Percentiles rank a stretch among this genome's conserved stretches.
Evolutionary conservation across 2,329 filamentous ascomycete species (phyloP).

Genomic region (Alternaria hordeiaustralica): DNA sequence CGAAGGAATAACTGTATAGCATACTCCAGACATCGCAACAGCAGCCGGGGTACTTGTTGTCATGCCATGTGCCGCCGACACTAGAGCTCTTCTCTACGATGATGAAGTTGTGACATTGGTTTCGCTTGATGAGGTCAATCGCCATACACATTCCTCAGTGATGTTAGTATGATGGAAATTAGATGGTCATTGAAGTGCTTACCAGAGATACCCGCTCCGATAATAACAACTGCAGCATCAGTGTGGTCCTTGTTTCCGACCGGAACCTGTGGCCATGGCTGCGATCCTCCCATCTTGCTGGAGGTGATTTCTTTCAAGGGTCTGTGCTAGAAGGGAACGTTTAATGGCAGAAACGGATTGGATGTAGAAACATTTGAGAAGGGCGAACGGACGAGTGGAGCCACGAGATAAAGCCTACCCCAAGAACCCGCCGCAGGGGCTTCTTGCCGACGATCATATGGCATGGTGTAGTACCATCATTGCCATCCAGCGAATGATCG

Average conservation of each 20-base stretch:
- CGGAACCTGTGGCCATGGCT: slow-evolving; percentile 54
- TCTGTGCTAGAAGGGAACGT: background rate
- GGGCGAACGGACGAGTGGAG: background rate
- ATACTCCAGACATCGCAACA: slow-evolving; percentile 63
- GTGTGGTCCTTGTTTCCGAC: slow-evolving; percentile 60
- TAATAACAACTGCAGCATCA: slow-evolving; percentile 62
- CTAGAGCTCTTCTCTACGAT: slow-evolving; percentile 63
- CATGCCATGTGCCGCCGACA: slow-evolving; percentile 61
- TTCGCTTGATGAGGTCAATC: slow-evolving; percentile 62
- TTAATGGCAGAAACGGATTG: background rate
- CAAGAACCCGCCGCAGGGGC: background rate
- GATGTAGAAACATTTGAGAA: background rate
- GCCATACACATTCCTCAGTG: slow-evolving; percentile 60
- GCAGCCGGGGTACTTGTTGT: slow-evolving; percentile 64
- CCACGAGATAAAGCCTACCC: too few species aligned
- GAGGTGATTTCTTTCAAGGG: background rate
- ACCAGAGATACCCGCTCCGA: slow-evolving; percentile 63
- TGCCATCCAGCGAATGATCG: background rate
- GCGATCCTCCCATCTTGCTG: slow-evolving; percentile 47
- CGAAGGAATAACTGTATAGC: slow-evolving; percentile 67
- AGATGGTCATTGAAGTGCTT: background rate
- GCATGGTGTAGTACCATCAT: background rate
- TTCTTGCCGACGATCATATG: background rate
- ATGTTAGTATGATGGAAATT: background rate
- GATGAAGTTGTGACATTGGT: slow-evolving; percentile 62